Evolutionary conservation across 352 stramenopile species (phyloP).

Genomic region (Globisporangium abappressorium): DNA sequence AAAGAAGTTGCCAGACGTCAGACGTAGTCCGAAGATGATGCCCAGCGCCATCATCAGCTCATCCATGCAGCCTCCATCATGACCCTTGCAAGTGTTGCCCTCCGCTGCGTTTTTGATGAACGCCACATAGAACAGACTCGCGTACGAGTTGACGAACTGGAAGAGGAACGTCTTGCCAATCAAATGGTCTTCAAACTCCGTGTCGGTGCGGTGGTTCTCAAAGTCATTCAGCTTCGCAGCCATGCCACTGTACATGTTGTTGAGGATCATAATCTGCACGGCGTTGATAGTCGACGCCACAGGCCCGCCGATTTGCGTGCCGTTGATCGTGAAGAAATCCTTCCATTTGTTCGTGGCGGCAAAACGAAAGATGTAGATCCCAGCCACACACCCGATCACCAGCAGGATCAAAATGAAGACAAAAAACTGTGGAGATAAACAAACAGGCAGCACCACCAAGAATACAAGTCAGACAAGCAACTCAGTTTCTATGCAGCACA

Average conservation of each 20-base stretch:
- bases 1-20: conserved; percentile 80
- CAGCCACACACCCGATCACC: conserved; percentile 58
- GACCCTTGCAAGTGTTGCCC: conserved; percentile 41
- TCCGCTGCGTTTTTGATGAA: conserved; percentile 76
- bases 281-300: conserved; percentile 77
- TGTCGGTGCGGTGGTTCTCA: conserved; percentile 97
- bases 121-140: conserved; percentile 79
- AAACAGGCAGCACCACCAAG: background rate
- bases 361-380: conserved; percentile 77
- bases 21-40: conserved; percentile 69
- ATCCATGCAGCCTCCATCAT: conserved; percentile 63
- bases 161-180: conserved; percentile 84
- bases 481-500: background rate
- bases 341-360: conserved; percentile 53
- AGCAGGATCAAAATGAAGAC: conserved; percentile 68
- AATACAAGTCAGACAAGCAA: conserved; percentile 1
- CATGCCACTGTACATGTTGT: conserved; percentile 65
- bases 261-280: conserved; percentile 82
- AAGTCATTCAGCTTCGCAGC: conserved; percentile 65
- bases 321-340: conserved; percentile 55
- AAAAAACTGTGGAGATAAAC: conserved; percentile 40
- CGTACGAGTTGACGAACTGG: conserved; percentile 85
- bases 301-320: conserved; percentile 37
- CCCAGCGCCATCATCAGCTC: conserved; percentile 72
- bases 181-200: conserved; percentile 93